Evolutionary conservation across 176 grass and related monocot species (phyloP).

Genomic region (Dendrocalamus sinicus): DNA sequence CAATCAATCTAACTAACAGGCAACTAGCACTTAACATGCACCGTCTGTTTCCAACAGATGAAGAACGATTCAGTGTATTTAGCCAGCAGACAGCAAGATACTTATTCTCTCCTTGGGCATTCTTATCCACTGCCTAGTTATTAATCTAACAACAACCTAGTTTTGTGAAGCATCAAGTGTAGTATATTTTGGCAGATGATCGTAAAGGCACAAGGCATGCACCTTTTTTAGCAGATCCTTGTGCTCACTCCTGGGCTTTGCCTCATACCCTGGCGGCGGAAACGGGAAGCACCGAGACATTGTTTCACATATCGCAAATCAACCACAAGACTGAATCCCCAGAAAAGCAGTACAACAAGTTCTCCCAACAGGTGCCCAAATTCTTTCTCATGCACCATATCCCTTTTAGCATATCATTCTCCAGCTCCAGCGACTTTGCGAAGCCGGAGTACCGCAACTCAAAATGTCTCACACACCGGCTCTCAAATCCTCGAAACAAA

Average conservation of each 20-base stretch:
- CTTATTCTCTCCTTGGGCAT: neutral
- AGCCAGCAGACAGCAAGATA: neutral
- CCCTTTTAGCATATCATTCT: slow-evolving; percentile 21
- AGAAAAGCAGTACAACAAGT: neutral
- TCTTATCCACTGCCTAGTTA: neutral
- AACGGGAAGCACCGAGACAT: slow-evolving; percentile 68
- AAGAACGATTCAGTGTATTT: neutral
- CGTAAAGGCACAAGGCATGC: slow-evolving; percentile 24
- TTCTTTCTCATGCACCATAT: slow-evolving; percentile 49
- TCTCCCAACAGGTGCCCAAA: neutral
- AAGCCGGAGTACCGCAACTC: neutral
- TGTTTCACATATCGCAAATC: neutral
- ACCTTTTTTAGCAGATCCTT: slow-evolving; percentile 60
- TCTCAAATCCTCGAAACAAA: slow-evolving; percentile 5
- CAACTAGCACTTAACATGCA: neutral
- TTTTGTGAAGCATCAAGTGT: neutral
- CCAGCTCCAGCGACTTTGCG: neutral
- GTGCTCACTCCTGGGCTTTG: slow-evolving; percentile 35
- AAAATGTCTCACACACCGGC: neutral
- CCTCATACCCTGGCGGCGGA: slow-evolving; percentile 53
- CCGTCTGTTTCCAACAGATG: slow-evolving; percentile 2
- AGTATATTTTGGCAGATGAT: slow-evolving; percentile 24
- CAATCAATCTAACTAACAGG: slow-evolving; percentile 18
- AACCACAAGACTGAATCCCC: slow-evolving; percentile 11
- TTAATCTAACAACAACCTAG: slow-evolving; percentile 1